Percentiles rank a stretch among this genome's conserved stretches.
Evolutionary conservation across 2,329 filamentous ascomycete genomes (phyloP).

Genomic region (Phoma sp.): DNA sequence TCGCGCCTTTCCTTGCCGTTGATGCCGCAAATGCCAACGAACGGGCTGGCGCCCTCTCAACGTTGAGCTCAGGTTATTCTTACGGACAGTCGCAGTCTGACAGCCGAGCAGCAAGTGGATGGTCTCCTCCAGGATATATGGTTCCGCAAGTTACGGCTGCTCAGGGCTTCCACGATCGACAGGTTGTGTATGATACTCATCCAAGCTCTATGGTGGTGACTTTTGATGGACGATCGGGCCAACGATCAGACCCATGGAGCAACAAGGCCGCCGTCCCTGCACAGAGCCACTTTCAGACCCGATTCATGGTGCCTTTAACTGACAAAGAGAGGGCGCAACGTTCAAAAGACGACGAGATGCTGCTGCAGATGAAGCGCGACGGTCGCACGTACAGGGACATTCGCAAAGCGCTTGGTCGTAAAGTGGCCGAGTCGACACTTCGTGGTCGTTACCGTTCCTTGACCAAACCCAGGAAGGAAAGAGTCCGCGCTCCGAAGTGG

Average conservation of each 20-base stretch:
- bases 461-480: slow-evolving; percentile 66
- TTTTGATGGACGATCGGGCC: neutral
- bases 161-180: neutral
- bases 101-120: slow-evolving; percentile 11
- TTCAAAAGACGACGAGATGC: slow-evolving; percentile 37
- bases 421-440: slow-evolving; percentile 73
- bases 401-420: slow-evolving; percentile 59
- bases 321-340: slow-evolving; percentile 11
- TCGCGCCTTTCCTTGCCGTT: too few species aligned
- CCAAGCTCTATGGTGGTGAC: slow-evolving; percentile 4
- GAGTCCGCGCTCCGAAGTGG: slow-evolving; percentile 72
- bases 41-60: neutral
- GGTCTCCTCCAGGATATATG: slow-evolving; percentile 13
- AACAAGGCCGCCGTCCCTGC: slow-evolving; percentile 4
- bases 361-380: slow-evolving; percentile 60
- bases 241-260: slow-evolving; percentile 12
- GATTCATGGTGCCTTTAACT: slow-evolving; percentile 2
- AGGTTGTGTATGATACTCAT: neutral
- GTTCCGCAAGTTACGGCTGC: neutral
- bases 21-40: neutral
- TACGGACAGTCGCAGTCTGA: slow-evolving; percentile 12
- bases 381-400: slow-evolving; percentile 73
- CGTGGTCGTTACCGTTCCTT: slow-evolving; percentile 70
- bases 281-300: slow-evolving; percentile 11
- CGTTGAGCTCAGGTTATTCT: slow-evolving; percentile 12